Conservation (phyloP, 371 early-diverging fungal species). For the Mucor racemosus region DNA sequence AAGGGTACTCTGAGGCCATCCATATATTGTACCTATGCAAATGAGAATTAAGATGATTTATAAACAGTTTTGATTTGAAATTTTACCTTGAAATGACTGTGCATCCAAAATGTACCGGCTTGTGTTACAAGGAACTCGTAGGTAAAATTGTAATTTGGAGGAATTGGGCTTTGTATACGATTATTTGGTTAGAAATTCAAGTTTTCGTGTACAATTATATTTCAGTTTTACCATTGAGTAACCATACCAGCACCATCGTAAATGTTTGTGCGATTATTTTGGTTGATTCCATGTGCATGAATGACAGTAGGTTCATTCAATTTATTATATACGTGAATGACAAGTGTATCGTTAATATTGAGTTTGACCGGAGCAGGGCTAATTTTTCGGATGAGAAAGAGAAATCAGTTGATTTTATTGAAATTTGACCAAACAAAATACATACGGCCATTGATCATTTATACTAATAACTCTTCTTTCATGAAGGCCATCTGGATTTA, state of each 20-base stretch:
- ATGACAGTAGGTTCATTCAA: constrained; percentile 65
- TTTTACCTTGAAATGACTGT: constrained; percentile 39
- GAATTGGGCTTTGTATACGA: constrained; percentile 27
- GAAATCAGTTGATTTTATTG: not conserved
- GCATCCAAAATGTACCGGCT: constrained; percentile 36
- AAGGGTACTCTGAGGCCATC: constrained; percentile 81
- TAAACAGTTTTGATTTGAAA: not conserved
- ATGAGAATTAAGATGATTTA: not conserved
- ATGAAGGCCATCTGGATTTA: constrained; percentile 70
- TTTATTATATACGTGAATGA: constrained; percentile 67
- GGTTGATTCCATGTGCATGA: constrained; percentile 75
- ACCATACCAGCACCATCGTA: constrained; percentile 71
- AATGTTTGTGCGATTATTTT: constrained; percentile 53
- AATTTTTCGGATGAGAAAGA: not conserved
- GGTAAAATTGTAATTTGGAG: constrained; percentile 51
- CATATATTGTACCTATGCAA: constrained; percentile 65
- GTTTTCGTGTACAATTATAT: not conserved
- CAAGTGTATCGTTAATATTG: constrained; percentile 57
- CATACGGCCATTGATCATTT: constrained; percentile 76
- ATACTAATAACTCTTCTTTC: constrained; percentile 74
- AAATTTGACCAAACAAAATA: constrained; percentile 3
- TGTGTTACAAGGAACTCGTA: constrained; percentile 61
- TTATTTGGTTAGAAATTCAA: too few relatives aligned
- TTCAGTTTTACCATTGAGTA: constrained; percentile 57
- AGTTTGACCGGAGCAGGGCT: constrained; percentile 51